These are phyloP conservation scores for Penicillium hordei DNA, from an alignment of 2,329 filamentous ascomycete genomes.

Conservation along the genomic window DNA sequence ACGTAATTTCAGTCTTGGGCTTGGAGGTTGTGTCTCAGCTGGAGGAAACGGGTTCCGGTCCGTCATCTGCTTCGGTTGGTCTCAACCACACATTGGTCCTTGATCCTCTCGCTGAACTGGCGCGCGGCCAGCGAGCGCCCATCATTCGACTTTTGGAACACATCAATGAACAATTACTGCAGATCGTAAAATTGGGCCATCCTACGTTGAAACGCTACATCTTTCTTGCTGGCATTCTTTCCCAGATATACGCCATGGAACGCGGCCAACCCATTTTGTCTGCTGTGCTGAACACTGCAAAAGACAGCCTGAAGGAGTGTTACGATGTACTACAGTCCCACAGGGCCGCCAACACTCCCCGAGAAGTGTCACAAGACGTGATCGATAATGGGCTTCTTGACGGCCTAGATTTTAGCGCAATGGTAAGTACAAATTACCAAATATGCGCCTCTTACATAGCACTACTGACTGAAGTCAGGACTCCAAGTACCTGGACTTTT, in stretches of 20 bases:
- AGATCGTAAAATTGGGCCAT: slow-evolving; percentile 20
- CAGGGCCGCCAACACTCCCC: neutral
- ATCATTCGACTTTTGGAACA: slow-evolving; percentile 20
- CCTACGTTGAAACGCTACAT: slow-evolving; percentile 12
- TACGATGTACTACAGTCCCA: slow-evolving; percentile 9
- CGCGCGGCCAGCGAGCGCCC: slow-evolving; percentile 13
- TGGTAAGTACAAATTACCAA: neutral
- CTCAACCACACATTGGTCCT: neutral
- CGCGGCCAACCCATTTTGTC: slow-evolving; percentile 11
- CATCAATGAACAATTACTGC: slow-evolving; percentile 22
- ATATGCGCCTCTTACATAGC: slow-evolving; percentile 1
- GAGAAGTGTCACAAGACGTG: neutral
- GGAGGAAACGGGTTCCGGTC: slow-evolving; percentile 18
- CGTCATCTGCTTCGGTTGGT: neutral
- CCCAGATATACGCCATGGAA: slow-evolving; percentile 14
- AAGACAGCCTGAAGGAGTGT: slow-evolving; percentile 11
- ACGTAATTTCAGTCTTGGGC: slow-evolving; percentile 22
- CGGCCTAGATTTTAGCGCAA: neutral
- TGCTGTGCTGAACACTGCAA: slow-evolving; percentile 12
- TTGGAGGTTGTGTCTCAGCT: slow-evolving; percentile 26
- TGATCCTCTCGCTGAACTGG: slow-evolving; percentile 14
- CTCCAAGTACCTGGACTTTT: neutral
- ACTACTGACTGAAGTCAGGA: slow-evolving; percentile 1
- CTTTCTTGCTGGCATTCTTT: slow-evolving; percentile 9
- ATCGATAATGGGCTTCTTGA: neutral